Percentiles rank a stretch among this genome's conserved stretches.
These are phyloP conservation scores for Penicillium digitatum DNA, from an alignment of 2,329 filamentous ascomycete species.

Conservation along the genomic window DNA sequence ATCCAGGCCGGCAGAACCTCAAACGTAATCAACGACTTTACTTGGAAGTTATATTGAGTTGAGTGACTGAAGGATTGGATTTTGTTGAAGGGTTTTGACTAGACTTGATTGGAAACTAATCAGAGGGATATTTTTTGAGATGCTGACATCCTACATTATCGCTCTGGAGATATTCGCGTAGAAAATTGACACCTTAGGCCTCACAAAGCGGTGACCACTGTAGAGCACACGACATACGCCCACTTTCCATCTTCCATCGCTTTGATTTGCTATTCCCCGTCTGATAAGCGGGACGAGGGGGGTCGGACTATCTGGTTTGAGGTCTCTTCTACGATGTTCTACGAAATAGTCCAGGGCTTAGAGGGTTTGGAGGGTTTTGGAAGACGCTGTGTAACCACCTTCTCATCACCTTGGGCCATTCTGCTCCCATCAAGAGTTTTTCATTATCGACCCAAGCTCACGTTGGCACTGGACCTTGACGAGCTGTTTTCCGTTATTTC, in stretches of 20 bases:
- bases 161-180: background rate
- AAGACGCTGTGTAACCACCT: background rate
- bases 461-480: no score
- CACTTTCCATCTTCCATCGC: background rate
- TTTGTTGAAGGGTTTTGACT: background rate
- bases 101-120: background rate
- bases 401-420: background rate
- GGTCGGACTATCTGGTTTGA: background rate
- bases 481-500: no score
- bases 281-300: background rate
- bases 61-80: background rate
- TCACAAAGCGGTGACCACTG: slow-evolving; percentile 6
- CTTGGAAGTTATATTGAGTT: no score
- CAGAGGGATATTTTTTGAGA: background rate
- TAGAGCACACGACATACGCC: background rate
- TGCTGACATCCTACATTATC: background rate
- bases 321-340: background rate
- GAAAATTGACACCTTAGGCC: slow-evolving; percentile 9
- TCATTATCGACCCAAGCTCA: no score
- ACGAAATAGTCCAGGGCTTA: background rate
- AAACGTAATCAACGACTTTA: background rate
- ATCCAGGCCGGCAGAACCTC: slow-evolving; percentile 23
- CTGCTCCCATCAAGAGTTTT: no score
- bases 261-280: background rate
- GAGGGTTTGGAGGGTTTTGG: background rate